Percentiles rank a stretch among this genome's conserved stretches.
Conservation (phyloP, 2,329 filamentous ascomycete species). For the Corynespora cassiicola region DNA sequence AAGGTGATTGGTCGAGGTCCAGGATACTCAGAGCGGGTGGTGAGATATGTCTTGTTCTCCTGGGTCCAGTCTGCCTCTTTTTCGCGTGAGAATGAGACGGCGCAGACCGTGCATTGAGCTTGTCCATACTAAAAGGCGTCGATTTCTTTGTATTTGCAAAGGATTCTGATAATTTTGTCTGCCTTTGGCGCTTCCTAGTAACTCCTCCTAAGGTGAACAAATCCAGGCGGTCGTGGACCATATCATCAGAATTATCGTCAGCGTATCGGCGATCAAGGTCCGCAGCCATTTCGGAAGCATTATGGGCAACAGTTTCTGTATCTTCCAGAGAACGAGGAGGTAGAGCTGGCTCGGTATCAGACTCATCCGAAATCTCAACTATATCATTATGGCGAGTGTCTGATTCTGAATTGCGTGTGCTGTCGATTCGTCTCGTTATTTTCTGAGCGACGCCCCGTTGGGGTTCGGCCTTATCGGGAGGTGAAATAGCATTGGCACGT, state of each 20-base stretch:
- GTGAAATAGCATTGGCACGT: conserved; percentile 12
- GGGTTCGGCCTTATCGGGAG: conserved; percentile 30
- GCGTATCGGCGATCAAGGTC: conserved; percentile 32
- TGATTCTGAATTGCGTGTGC: conserved; percentile 1
- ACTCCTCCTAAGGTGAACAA: conserved; percentile 30
- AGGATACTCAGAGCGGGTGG: conserved; percentile 56
- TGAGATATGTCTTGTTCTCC: conserved; percentile 13
- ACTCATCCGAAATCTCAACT: conserved; percentile 45
- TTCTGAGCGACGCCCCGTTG: conserved; percentile 43
- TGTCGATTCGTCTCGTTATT: conserved; percentile 21
- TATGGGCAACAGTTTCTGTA: conserved; percentile 25
- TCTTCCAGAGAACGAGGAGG: conserved; percentile 9
- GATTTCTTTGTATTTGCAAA: conserved; percentile 32
- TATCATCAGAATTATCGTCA: conserved; percentile 41
- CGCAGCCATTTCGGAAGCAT: conserved; percentile 28
- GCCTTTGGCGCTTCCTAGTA: conserved; percentile 37
- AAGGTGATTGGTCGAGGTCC: conserved; percentile 52
- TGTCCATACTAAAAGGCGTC: conserved; percentile 9
- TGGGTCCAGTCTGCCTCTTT: conserved; percentile 16
- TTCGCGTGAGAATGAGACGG: conserved; percentile 1
- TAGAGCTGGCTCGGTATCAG: conserved; percentile 25
- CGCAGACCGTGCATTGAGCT: not conserved
- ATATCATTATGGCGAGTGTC: conserved; percentile 20
- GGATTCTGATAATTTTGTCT: conserved; percentile 45
- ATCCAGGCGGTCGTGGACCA: conserved; percentile 55